phyloP scores from a whole-genome alignment of 768 basidiomycete genomes.

The Pholiota molesta region DNA sequence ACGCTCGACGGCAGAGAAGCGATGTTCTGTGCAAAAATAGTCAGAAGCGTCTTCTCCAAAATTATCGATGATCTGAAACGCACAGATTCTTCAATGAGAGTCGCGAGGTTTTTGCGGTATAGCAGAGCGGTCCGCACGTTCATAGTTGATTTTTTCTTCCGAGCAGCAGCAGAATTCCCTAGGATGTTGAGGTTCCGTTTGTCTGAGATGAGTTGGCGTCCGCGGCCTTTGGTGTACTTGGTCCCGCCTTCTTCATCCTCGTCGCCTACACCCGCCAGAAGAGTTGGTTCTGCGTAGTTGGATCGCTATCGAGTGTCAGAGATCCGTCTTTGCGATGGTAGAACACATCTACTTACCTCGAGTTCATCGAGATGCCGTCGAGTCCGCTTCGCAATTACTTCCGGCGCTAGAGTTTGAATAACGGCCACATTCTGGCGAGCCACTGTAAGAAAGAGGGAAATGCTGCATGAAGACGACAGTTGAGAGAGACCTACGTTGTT shows the following conservation, averaged over 20 bases:
- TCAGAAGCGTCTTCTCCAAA: slow-evolving; percentile 5
- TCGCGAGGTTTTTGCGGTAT: slow-evolving; percentile 78
- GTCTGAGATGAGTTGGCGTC: slow-evolving; percentile 80
- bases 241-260: slow-evolving; percentile 48
- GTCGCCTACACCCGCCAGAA: slow-evolving; percentile 46
- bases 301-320: slow-evolving; percentile 53
- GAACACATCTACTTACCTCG: slow-evolving; percentile 51
- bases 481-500: slow-evolving; percentile 43
- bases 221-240: slow-evolving; percentile 63
- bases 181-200: slow-evolving; percentile 59
- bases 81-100: slow-evolving; percentile 81
- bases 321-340: slow-evolving; percentile 12
- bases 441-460: slow-evolving; percentile 32
- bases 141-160: slow-evolving; percentile 81
- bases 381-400: slow-evolving; percentile 75
- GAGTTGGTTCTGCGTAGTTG: slow-evolving; percentile 69
- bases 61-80: slow-evolving; percentile 28
- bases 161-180: slow-evolving; percentile 51
- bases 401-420: slow-evolving; percentile 52
- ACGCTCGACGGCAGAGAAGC: slow-evolving; percentile 50
- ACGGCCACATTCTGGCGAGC: slow-evolving; percentile 51
- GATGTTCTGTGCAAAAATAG: slow-evolving; percentile 50
- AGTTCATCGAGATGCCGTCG: slow-evolving; percentile 83
- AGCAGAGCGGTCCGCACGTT: slow-evolving; percentile 78
- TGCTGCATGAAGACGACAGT: background rate